Conservation (phyloP, 169 alveolate genomes). For the Perkinsus marinus region DNA sequence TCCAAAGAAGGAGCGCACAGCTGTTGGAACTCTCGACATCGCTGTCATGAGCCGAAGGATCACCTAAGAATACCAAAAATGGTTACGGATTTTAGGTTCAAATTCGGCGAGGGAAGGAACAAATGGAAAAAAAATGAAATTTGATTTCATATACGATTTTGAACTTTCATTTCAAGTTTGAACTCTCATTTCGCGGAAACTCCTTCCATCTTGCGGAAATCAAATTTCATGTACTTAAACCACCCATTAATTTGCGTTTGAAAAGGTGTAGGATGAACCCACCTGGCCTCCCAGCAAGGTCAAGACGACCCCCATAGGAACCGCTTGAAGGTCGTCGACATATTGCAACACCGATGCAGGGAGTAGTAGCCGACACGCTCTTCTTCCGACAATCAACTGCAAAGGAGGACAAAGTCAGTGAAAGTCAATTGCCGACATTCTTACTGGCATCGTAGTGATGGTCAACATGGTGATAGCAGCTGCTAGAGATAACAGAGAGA, state of each 20-base stretch:
- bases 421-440: not conserved
- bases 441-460: not conserved
- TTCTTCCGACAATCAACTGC: not conserved
- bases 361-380: not conserved
- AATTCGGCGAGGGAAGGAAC: no score
- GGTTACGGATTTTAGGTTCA: no score
- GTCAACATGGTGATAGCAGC: not conserved
- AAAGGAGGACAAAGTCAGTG: not conserved
- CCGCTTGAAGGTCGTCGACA: not conserved
- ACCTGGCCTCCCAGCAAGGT: not conserved
- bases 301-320: not conserved
- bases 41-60: not conserved
- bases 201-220: no score
- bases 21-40: not conserved
- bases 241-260: no score
- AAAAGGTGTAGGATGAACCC: no score
- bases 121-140: no score
- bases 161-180: no score
- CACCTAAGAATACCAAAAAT: no score
- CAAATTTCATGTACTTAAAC: no score
- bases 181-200: no score
- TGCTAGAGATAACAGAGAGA: not conserved
- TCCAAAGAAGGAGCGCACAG: not conserved
- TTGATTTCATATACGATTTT: no score
- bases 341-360: not conserved